Percentiles rank a stretch among this genome's conserved stretches.
Conservation (phyloP, 2,329 filamentous ascomycete genomes). For the Periconia macrospinosa region DNA sequence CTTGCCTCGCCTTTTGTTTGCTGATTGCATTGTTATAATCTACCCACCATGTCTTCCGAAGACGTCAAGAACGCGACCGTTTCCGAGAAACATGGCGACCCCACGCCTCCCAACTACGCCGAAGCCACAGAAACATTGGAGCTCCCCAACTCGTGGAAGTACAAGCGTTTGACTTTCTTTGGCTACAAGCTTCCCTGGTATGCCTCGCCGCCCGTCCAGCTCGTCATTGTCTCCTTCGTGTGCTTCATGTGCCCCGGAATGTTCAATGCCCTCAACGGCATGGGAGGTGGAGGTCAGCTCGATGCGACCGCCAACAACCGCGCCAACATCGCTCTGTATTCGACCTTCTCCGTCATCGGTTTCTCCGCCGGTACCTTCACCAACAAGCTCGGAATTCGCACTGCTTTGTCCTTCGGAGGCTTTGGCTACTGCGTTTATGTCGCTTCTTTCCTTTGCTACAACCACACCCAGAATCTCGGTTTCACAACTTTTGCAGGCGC, state of each 20-base stretch:
- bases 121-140: constrained; percentile 34
- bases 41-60: constrained; percentile 25
- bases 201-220: constrained; percentile 53
- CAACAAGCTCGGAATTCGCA: constrained; percentile 72
- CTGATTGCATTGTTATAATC: not conserved
- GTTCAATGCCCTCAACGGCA: constrained; percentile 56
- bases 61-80: constrained; percentile 23
- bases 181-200: constrained; percentile 51
- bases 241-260: constrained; percentile 59
- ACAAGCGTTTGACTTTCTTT: constrained; percentile 46
- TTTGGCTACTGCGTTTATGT: constrained; percentile 78
- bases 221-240: constrained; percentile 54
- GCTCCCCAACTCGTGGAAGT: constrained; percentile 52
- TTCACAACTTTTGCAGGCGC: constrained; percentile 78
- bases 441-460: constrained; percentile 70
- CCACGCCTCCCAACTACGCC: no score
- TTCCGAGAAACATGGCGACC: constrained; percentile 35
- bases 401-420: constrained; percentile 71
- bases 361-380: constrained; percentile 72
- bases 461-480: constrained; percentile 66
- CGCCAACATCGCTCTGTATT: constrained; percentile 71
- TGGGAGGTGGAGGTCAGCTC: constrained; percentile 54
- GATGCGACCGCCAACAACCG: constrained; percentile 62
- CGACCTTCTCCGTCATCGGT: constrained; percentile 67
- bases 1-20: not conserved